These are phyloP conservation scores for Sclerotinia minor DNA, from an alignment of 2,329 filamentous ascomycete genomes.

Conservation along the genomic window DNA sequence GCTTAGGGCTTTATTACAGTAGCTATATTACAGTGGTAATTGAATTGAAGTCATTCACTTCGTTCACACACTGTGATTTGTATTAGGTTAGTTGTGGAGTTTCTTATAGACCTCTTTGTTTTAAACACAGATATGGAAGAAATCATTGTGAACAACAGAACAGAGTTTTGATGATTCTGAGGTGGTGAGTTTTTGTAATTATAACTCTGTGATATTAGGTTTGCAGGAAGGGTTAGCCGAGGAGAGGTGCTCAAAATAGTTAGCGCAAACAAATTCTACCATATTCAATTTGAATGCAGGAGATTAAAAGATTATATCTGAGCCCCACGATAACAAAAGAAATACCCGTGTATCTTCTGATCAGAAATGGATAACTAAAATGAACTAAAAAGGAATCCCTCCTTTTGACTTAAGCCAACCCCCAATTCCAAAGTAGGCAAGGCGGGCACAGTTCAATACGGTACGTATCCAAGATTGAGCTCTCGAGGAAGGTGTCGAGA, in stretches of 20 bases:
- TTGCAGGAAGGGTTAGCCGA: not conserved
- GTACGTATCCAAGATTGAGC: not conserved
- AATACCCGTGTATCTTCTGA: fast-evolving
- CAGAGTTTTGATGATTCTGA: not conserved
- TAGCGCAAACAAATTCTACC: not conserved
- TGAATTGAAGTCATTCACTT: no score
- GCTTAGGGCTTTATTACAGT: no score
- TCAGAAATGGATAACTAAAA: not conserved
- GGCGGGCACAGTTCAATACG: no score
- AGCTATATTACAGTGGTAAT: no score
- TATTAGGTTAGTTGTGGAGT: no score
- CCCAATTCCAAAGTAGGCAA: no score
- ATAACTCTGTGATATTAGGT: not conserved
- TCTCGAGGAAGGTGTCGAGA: no score
- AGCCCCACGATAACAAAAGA: not conserved
- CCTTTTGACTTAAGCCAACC: not conserved
- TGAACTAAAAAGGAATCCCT: not conserved
- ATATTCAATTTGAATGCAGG: not conserved
- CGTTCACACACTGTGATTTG: no score
- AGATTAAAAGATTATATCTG: not conserved
- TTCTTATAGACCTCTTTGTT: not conserved
- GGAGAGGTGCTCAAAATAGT: not conserved
- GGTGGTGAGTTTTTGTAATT: not conserved
- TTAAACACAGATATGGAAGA: not conserved
- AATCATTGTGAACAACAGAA: not conserved